Percentiles rank a stretch among this genome's conserved stretches.
Conservation (phyloP, 331 rosid genomes). For the Cydonia oblonga region DNA sequence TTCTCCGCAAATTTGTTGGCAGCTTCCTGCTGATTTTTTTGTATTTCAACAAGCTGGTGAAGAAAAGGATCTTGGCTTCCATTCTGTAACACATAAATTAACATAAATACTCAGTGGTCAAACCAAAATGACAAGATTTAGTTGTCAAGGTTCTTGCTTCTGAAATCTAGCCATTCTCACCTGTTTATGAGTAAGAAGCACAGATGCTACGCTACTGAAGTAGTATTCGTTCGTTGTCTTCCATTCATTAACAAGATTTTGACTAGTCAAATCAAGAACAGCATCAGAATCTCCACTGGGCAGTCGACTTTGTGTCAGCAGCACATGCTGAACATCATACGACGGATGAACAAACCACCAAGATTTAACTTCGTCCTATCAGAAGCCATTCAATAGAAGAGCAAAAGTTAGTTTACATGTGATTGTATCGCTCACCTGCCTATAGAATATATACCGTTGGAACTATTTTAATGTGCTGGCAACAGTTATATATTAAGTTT, state of each 20-base stretch:
- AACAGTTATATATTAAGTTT: too few species aligned
- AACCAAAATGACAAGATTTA: background rate
- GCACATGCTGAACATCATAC: conserved; percentile 36
- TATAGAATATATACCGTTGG: background rate
- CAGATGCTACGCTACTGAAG: conserved; percentile 63
- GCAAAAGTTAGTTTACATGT: background rate
- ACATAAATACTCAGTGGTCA: background rate
- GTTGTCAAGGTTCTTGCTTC: background rate
- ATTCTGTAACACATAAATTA: conserved; percentile 34
- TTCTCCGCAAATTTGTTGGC: conserved; percentile 53
- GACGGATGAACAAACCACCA: conserved; percentile 89
- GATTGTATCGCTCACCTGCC: background rate
- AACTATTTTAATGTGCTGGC: background rate
- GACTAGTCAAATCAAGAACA: conserved; percentile 14
- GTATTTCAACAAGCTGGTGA: conserved; percentile 56
- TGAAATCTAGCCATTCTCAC: conserved; percentile 16
- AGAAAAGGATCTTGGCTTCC: conserved; percentile 53
- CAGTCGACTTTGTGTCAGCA: conserved; percentile 28
- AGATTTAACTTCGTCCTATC: conserved; percentile 49
- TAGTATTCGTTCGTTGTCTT: conserved; percentile 46
- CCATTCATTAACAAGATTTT: conserved; percentile 44
- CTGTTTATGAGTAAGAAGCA: conserved; percentile 59
- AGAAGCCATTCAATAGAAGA: background rate
- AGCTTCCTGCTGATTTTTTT: conserved; percentile 56
- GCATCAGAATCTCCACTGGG: conserved; percentile 24